A percentile compares a stretch with the other conserved stretches of the same genome.
Conservation (phyloP, 2,329 filamentous ascomycete species). For the Ascocoryne sarcoides region DNA sequence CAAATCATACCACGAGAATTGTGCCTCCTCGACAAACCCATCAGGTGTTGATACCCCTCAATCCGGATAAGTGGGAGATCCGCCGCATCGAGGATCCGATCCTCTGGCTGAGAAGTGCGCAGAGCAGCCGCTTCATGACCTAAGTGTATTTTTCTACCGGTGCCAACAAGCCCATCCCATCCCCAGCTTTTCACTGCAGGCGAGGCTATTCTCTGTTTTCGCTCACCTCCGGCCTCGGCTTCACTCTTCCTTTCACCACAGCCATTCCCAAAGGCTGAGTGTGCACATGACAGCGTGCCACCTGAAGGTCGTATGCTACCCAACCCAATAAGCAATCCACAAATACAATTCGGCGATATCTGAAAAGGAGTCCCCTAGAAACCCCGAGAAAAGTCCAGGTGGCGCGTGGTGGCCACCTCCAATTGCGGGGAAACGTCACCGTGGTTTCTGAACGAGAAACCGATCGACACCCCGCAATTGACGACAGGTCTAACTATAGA, state of each 20-base stretch:
- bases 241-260: background rate
- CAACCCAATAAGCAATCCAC: background rate
- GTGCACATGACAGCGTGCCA: background rate
- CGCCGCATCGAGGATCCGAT: background rate
- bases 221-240: background rate
- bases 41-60: background rate
- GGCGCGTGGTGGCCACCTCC: background rate
- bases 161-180: too few relatives aligned
- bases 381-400: background rate
- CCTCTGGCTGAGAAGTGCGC: background rate
- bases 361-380: background rate
- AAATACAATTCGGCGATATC: too few relatives aligned
- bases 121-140: background rate
- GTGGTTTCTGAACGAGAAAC: background rate
- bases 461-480: background rate
- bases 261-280: background rate
- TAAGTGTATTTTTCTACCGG: background rate
- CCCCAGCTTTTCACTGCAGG: background rate
- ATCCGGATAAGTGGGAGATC: background rate
- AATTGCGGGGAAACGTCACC: background rate
- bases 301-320: background rate
- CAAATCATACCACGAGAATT: background rate
- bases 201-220: background rate
- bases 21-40: background rate
- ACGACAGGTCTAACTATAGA: background rate